Base-by-base conservation (phyloP, 1,284 basidiomycete genomes). In the Sanghuangporus baumii region DNA sequence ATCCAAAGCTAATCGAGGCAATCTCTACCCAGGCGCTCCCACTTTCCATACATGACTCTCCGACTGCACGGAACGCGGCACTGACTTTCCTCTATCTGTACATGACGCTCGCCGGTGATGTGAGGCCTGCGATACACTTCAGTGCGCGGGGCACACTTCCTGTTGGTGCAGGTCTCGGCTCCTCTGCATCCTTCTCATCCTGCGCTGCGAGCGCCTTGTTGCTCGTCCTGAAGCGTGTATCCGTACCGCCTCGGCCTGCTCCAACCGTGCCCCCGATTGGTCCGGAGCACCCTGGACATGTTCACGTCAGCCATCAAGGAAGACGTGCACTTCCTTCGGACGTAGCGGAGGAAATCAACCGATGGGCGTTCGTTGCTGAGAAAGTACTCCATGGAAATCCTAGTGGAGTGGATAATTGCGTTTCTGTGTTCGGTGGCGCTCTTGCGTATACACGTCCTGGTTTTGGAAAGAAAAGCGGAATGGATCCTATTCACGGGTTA, bases 341-440 rank as follows among this genome's bases (percentile, higher is more conserved):
- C 40, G 76, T 81, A 34, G 90, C 93, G 4, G 87, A 93, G 67
- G 80, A 88, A 67, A 86, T 96, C 67, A 98, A 99, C 74, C 80
- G 82, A 54, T 98, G 95, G 89, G 94, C 97, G 18, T 99, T 98
- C 76, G 78, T 98, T 55, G 85, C 91, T 6, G 97, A 99, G 77
- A 98, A 98, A 75, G 92, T 99, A 41, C 79, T 98, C 58, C 97
- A 99, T 73, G 97, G 97, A 2, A 99, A 94, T 70, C 97, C 97
- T 0, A 96, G 93, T 63, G 97, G 97, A 20, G 93, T 99, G 38
- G 97, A 99, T 75, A 99, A 99, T 74, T 91, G 94, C 16, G 94
- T 98, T 38, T 84, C 94, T 7, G 91, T 95, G 0, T 93, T 90
- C 70, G 97, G 97, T 18, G 96, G 97, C 55, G 97, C 95, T 20